Conservation (phyloP, 306 rosid genomes). For the Coriaria nepalensis region DNA sequence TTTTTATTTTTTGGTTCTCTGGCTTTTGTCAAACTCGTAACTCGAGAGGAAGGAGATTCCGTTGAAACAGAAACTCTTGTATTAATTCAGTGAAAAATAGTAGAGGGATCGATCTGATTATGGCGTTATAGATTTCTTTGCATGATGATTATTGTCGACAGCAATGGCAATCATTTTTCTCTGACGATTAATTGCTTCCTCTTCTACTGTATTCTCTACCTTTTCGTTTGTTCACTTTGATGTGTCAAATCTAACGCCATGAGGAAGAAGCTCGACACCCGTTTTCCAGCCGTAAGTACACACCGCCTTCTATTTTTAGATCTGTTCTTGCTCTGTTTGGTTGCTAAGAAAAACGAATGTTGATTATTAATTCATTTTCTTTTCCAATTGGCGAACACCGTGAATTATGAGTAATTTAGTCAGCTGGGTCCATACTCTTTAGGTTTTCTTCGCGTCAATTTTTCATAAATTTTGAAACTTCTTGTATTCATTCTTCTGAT, state of each 20-base stretch:
- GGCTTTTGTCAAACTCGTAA: no score
- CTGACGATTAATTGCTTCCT: slow-evolving; percentile 7
- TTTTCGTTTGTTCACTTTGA: slow-evolving; percentile 14
- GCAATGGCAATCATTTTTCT: slow-evolving; percentile 20
- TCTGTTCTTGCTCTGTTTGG: slow-evolving; percentile 8
- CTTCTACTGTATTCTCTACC: slow-evolving; percentile 8
- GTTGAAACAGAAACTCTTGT: no score
- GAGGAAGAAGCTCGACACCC: slow-evolving; percentile 97
- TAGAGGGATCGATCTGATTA: slow-evolving; percentile 31
- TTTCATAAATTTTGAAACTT: no score
- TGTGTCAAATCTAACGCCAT: slow-evolving; percentile 38
- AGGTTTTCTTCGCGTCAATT: no score
- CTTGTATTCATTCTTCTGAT: no score
- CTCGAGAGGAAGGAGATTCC: no score
- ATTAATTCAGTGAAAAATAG: no score
- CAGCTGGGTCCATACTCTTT: no score
- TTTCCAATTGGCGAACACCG: no score
- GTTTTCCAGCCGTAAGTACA: slow-evolving; percentile 86
- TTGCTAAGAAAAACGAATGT: slow-evolving; percentile 3
- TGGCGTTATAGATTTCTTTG: slow-evolving; percentile 25
- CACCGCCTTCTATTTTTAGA: slow-evolving; percentile 1
- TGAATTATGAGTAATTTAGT: no score
- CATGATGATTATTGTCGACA: slow-evolving; percentile 12
- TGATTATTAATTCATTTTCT: no score
- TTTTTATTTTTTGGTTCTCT: no score